Evolutionary conservation across 225 moss, liverwort and hornwort genomes (phyloP).

Genomic region (Thuidium tamariscinum): DNA sequence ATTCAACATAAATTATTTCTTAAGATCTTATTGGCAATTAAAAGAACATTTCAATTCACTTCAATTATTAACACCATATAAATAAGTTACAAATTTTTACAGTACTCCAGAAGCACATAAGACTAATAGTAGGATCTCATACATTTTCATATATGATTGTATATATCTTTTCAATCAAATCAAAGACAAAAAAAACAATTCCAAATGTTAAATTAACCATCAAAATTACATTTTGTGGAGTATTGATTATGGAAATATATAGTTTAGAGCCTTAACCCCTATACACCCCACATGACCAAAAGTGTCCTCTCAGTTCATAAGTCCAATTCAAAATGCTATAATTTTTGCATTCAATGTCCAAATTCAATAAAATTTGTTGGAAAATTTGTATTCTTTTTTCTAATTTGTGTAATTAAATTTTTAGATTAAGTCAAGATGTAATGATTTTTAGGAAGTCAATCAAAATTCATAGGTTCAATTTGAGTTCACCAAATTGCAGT

Average conservation of each 20-base stretch:
- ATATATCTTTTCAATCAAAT: background rate
- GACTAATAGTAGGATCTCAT: background rate
- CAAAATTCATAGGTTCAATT: too few relatives aligned
- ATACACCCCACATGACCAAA: too few relatives aligned
- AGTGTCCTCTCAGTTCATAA: too few relatives aligned
- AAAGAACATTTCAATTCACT: fast-evolving
- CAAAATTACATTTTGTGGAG: fast-evolving
- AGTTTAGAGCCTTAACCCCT: background rate
- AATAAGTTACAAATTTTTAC: background rate
- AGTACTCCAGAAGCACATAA: background rate
- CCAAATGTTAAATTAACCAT: background rate
- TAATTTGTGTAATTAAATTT: too few relatives aligned
- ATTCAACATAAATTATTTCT: background rate
- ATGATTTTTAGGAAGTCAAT: too few relatives aligned
- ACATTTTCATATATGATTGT: background rate
- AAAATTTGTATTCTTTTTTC: too few relatives aligned
- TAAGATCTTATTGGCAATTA: background rate
- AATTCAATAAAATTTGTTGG: too few relatives aligned
- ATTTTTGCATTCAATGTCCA: too few relatives aligned
- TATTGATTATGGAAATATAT: background rate
- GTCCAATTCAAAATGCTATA: too few relatives aligned
- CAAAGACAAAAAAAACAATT: background rate
- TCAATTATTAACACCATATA: fast-evolving
- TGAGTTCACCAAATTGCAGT: too few relatives aligned
- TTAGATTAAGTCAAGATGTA: too few relatives aligned